Base-by-base conservation (phyloP, 2,329 filamentous ascomycete species). In the Neophaeococcomyces mojaviensis region DNA sequence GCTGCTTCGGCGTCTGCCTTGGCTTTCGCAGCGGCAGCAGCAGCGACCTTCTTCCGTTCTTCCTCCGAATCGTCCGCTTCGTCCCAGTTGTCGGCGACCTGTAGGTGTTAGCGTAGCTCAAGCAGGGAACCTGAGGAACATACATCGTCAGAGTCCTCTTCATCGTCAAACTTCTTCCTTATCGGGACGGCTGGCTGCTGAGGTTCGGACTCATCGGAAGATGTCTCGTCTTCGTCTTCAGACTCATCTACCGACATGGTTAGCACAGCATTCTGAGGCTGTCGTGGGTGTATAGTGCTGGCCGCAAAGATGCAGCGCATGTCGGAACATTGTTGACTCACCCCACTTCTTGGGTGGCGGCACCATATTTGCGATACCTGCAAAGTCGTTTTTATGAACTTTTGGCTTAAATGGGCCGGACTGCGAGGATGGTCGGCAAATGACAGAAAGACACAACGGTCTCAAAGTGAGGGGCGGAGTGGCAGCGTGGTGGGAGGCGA, bases 31-130 rank as follows among this genome's bases (percentile, higher is more conserved):
- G 87, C 89, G 4, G 77, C 83, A 41, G 82, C 88, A 71, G 90
- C 92, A 68, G 85, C 86, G 22, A 79, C 86, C 75, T 97, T 98
- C 69, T 96, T 89, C 60, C 88, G 86, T 73, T 98, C 92, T 59
- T 82, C 90, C 61, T 98, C 92, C 51, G 88, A 95, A 71, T 98
- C 92, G 62, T 97, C 92, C 57, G 86, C 89, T 48, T 87, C 90
- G 61, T 97, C 89, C 92, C 92, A 98, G 28, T 87, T 90, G 50
- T 98, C 92, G 61, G 96, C 79, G 47, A 97, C 87, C 84, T 95
- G 44, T 41, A 35, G 38, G 43, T 47, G 48, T 41, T 50, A 46
- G 16, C 24, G 37, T 16, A 19, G 8, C 16, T 10, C 32, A 19
- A 35, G 9, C 10, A 2, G 15, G 4, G 9, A 16, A 35, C 13